A percentile compares a stretch with the other conserved stretches of the same genome.
Evolutionary conservation across 768 basidiomycete genomes (phyloP).

Genomic region (Pleurotus eryngii): DNA sequence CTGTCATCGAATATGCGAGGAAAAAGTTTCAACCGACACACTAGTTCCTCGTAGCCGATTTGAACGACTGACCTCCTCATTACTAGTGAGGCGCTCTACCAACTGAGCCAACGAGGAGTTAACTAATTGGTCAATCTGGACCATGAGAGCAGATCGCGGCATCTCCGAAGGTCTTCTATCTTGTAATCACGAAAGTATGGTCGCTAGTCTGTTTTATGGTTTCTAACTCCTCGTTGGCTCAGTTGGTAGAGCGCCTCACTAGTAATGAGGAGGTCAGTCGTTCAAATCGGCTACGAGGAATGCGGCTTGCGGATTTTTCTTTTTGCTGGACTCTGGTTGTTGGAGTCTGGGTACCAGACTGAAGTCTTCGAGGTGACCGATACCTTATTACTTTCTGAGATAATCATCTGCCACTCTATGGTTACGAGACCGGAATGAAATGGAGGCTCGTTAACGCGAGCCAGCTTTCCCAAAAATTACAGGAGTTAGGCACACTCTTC

Average conservation of each 20-base stretch:
- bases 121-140: no score
- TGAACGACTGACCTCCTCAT: slow-evolving; percentile 10
- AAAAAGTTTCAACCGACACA: neutral
- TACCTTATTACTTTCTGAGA: no score
- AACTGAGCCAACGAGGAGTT: slow-evolving; percentile 7
- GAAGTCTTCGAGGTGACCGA: no score
- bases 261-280: slow-evolving; percentile 10
- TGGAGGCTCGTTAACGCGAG: no score
- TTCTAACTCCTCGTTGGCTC: slow-evolving; percentile 5
- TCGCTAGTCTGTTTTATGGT: no score
- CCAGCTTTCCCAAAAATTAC: no score
- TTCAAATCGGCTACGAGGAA: slow-evolving; percentile 10
- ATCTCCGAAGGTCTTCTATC: neutral
- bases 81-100: slow-evolving; percentile 10
- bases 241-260: slow-evolving; percentile 10
- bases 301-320: neutral
- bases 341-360: no score
- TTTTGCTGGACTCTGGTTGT: neutral
- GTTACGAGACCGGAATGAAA: no score
- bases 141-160: no score
- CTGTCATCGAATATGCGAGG: neutral
- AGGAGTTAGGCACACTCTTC: no score
- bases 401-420: no score
- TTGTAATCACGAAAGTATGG: neutral
- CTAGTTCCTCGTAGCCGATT: slow-evolving; percentile 6